A percentile compares a stretch with the other conserved stretches of the same genome.
Conservation (phyloP, 805 yeast genomes). For the Yarrowia divulgata region DNA sequence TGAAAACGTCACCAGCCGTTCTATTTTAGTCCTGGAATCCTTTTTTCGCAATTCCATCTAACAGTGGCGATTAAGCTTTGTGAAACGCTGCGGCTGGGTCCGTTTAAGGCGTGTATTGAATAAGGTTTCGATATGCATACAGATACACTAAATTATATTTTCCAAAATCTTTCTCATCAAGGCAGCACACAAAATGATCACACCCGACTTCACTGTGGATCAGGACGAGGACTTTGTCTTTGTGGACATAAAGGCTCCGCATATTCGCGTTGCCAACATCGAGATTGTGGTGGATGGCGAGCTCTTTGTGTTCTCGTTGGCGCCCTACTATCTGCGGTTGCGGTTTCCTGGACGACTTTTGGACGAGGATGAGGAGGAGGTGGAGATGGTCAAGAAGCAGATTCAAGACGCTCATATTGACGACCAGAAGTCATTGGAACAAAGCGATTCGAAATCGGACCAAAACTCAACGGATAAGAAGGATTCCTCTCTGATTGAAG, state of each 20-base stretch:
- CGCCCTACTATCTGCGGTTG: conserved; percentile 87
- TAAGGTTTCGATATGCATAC: neutral
- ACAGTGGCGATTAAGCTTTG: neutral
- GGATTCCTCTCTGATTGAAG: neutral
- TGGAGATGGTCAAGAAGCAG: conserved; percentile 14
- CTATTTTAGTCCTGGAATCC: too few species aligned
- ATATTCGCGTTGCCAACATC: conserved; percentile 72
- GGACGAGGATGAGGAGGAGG: conserved; percentile 49
- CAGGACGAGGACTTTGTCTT: conserved; percentile 78
- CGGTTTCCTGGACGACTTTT: conserved; percentile 70
- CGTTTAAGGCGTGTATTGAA: neutral
- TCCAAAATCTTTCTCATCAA: conserved; percentile 2
- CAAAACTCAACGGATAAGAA: neutral
- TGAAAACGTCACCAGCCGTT: too few species aligned
- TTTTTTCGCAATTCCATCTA: too few species aligned
- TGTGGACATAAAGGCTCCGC: conserved; percentile 71
- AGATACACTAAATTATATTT: neutral
- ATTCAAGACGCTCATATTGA: neutral
- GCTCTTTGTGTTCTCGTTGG: conserved; percentile 79
- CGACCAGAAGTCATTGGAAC: neutral
- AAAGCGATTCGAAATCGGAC: neutral
- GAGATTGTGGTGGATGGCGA: conserved; percentile 81
- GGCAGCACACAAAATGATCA: conserved; percentile 63
- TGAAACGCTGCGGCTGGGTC: neutral
- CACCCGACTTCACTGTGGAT: conserved; percentile 78